These are phyloP conservation scores for Fusarium lyarnte DNA, from an alignment of 2,329 filamentous ascomycete species.

Conservation along the genomic window DNA sequence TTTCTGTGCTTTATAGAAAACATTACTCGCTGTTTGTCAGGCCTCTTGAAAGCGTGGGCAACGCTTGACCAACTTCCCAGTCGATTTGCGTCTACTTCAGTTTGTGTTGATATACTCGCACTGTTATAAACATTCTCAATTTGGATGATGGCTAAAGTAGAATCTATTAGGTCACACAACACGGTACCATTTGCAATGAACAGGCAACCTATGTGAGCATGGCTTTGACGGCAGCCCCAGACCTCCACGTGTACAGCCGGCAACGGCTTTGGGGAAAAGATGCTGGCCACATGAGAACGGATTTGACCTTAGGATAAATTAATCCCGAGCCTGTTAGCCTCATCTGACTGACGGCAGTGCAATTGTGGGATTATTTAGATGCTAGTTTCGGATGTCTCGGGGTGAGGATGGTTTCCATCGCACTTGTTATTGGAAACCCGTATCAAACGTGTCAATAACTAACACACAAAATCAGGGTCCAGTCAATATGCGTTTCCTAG, in stretches of 20 bases:
- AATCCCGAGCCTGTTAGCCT: neutral
- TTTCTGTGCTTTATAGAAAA: constrained; percentile 31
- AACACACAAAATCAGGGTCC: neutral
- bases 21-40: constrained; percentile 2
- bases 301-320: constrained; percentile 2
- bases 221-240: constrained; percentile 13
- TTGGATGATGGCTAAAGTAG: neutral
- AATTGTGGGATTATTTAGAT: neutral
- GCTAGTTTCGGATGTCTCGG: constrained; percentile 25
- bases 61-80: neutral
- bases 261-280: neutral
- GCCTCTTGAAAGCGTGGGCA: neutral
- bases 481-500: neutral
- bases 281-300: constrained; percentile 16
- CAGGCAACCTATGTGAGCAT: neutral
- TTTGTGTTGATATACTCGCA: neutral
- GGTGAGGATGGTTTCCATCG: neutral
- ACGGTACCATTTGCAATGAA: neutral
- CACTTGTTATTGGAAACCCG: neutral
- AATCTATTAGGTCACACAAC: neutral
- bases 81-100: neutral
- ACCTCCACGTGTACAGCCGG: constrained; percentile 22
- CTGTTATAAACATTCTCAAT: neutral
- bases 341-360: neutral
- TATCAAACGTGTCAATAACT: neutral